Conservation (phyloP, 768 basidiomycete genomes). For the Serendipita indica region DNA sequence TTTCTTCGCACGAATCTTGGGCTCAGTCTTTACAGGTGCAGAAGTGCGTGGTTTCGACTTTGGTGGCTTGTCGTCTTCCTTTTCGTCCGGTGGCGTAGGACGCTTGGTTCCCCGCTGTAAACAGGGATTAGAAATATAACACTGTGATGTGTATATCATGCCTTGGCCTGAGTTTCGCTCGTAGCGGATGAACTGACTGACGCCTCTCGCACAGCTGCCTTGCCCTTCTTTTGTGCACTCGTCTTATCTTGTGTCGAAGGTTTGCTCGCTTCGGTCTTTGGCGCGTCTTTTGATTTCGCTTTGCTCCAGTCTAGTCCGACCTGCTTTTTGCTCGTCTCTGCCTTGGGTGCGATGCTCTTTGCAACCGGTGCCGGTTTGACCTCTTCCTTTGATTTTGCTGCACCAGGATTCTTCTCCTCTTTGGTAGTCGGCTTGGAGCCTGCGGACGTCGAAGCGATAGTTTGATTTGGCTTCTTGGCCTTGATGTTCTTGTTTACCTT, state of each 20-base stretch:
- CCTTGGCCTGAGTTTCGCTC: not conserved
- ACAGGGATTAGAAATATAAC: not conserved
- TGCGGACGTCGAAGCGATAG: not conserved
- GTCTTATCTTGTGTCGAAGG: slow-evolving; percentile 14
- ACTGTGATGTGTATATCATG: not conserved
- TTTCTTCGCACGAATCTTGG: slow-evolving; percentile 29
- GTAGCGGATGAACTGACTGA: not conserved
- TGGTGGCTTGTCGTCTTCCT: slow-evolving; percentile 16
- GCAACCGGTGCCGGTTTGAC: slow-evolving; percentile 12
- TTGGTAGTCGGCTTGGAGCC: not conserved
- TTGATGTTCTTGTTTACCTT: not conserved
- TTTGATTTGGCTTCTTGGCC: not conserved
- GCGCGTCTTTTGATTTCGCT: slow-evolving; percentile 29
- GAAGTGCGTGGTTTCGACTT: slow-evolving; percentile 12
- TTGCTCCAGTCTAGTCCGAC: slow-evolving; percentile 47
- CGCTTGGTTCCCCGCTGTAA: slow-evolving; percentile 11
- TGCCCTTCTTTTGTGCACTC: slow-evolving; percentile 16
- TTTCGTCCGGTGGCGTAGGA: slow-evolving; percentile 13
- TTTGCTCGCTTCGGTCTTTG: not conserved
- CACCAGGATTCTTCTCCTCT: not conserved
- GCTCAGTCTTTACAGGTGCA: slow-evolving; percentile 6
- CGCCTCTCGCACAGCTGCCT: slow-evolving; percentile 7
- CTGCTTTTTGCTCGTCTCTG: slow-evolving; percentile 19
- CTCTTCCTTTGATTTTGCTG: not conserved
- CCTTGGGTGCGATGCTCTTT: slow-evolving; percentile 19